phyloP scores from a whole-genome alignment of 169 alveolate genomes.

The Theileria equi region DNA sequence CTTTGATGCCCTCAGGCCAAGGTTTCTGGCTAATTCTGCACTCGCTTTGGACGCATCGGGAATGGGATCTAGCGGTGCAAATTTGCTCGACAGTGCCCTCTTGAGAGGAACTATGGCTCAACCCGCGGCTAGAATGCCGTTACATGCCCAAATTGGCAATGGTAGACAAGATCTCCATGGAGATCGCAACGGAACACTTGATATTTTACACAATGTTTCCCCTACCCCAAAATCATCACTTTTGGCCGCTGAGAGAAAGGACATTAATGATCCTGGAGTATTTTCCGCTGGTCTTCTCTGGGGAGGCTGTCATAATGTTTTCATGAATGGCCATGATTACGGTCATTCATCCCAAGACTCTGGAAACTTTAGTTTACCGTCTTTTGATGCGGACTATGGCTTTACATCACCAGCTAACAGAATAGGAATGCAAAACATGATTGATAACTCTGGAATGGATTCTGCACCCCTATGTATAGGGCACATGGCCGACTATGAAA shows the following conservation, averaged over 20 bases:
- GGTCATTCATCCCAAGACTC: conserved; percentile 26
- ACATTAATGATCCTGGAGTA: too few relatives aligned
- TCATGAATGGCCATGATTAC: conserved; percentile 16
- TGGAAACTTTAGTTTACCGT: conserved; percentile 15
- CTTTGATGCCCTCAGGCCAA: conserved; percentile 31
- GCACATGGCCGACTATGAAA: conserved; percentile 2
- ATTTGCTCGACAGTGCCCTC: background rate
- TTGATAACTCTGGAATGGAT: background rate
- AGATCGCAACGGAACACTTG: conserved; percentile 7
- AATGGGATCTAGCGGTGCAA: background rate
- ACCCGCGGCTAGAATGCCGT: background rate
- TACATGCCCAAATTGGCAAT: conserved; percentile 9
- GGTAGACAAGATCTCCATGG: too few relatives aligned
- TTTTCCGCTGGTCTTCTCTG: background rate
- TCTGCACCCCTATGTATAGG: background rate
- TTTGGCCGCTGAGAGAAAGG: too few relatives aligned
- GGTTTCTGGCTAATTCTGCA: background rate
- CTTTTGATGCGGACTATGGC: conserved; percentile 4
- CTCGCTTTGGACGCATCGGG: background rate
- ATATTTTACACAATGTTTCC: conserved; percentile 10
- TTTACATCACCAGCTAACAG: conserved; percentile 13
- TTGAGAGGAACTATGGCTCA: background rate
- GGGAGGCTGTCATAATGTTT: conserved; percentile 3
- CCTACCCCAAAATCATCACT: too few relatives aligned
- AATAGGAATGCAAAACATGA: conserved; percentile 1